Conservation (phyloP, 345 rosid genomes). For the Eucalyptus curtisii region DNA sequence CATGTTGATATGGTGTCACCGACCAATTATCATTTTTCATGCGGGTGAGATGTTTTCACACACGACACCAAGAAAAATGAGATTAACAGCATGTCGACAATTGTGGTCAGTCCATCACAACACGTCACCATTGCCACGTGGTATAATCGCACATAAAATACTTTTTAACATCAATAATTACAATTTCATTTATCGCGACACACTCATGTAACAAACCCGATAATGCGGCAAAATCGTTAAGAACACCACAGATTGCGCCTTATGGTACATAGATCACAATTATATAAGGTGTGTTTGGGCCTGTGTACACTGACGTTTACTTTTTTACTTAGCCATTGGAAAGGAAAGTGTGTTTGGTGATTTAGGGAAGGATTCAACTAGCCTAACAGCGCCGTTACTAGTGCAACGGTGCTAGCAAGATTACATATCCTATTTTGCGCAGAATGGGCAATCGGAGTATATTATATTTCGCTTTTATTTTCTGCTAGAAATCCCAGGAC, state of each 20-base stretch:
- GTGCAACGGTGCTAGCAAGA: no score
- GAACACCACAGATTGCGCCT: background rate
- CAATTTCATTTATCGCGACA: background rate
- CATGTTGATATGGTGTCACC: background rate
- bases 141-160: background rate
- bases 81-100: background rate
- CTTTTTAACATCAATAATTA: background rate
- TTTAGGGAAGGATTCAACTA: background rate
- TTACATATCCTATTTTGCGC: no score
- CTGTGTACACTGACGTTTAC: background rate
- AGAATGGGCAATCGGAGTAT: no score
- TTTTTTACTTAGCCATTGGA: background rate
- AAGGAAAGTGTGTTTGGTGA: no score
- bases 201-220: background rate
- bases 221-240: background rate
- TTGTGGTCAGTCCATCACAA: background rate
- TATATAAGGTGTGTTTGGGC: background rate
- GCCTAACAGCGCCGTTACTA: no score
- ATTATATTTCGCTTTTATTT: no score
- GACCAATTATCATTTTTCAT: background rate
- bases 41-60: background rate
- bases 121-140: accelerated
- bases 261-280: background rate
- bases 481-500: no score
- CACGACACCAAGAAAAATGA: background rate